A percentile compares a stretch with the other conserved stretches of the same genome.
phyloP scores from a whole-genome alignment of 2,329 filamentous ascomycete species.

The Exophiala sideris region DNA sequence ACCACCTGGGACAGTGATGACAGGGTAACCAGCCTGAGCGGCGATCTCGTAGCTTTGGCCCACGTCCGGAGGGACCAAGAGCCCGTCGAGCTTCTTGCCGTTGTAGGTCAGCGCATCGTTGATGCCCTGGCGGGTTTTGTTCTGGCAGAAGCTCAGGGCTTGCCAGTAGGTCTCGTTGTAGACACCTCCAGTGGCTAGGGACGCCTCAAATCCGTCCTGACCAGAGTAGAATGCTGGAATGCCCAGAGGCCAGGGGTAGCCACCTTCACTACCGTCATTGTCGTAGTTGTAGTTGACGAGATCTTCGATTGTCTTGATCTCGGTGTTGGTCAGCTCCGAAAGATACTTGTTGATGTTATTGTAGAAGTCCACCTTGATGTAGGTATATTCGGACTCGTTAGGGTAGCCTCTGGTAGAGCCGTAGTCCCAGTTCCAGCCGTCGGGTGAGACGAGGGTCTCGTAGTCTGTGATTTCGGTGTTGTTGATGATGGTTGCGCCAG shows the following conservation, averaged over 20 bases:
- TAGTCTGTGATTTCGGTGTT: conserved; percentile 65
- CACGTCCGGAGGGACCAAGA: conserved; percentile 67
- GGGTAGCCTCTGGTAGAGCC: conserved; percentile 49
- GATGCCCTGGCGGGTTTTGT: conserved; percentile 63
- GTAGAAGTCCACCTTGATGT: conserved; percentile 64
- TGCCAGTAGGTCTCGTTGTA: conserved; percentile 65
- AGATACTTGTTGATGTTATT: conserved; percentile 65
- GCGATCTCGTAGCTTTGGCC: conserved; percentile 66
- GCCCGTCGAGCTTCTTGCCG: conserved; percentile 51
- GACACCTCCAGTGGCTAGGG: conserved; percentile 54
- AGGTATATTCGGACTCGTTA: conserved; percentile 73
- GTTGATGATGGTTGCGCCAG: conserved; percentile 67
- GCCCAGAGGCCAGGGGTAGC: conserved; percentile 46
- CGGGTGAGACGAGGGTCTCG: conserved; percentile 59
- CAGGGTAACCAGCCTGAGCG: conserved; percentile 72
- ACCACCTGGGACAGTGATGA: conserved; percentile 66
- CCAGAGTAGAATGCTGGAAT: conserved; percentile 66
- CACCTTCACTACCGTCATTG: conserved; percentile 66
- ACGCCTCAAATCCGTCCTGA: conserved; percentile 68
- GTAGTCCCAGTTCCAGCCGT: conserved; percentile 74
- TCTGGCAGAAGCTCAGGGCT: conserved; percentile 61
- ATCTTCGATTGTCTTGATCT: conserved; percentile 59
- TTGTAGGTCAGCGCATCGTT: conserved; percentile 58
- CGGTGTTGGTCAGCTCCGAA: conserved; percentile 59
- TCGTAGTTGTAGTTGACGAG: conserved; percentile 62